These are phyloP conservation scores for Acanthochlamys bracteata DNA, from an alignment of 106 monocot genomes.

Conservation along the genomic window DNA sequence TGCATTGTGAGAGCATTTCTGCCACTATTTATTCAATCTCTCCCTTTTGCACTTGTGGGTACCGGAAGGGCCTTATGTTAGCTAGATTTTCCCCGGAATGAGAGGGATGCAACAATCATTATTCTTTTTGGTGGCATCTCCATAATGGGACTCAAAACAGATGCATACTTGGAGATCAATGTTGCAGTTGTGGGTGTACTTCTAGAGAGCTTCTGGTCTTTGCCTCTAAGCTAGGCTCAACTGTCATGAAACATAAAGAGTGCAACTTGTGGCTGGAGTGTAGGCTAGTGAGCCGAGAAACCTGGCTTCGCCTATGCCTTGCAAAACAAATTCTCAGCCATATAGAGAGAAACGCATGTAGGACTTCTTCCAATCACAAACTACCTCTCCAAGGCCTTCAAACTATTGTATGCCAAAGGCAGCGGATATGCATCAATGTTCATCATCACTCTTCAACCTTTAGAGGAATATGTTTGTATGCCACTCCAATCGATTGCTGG, in stretches of 20 bases:
- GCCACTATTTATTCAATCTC: background rate
- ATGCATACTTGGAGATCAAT: too few species aligned
- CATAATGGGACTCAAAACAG: too few species aligned
- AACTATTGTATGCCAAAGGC: background rate
- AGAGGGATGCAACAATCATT: background rate
- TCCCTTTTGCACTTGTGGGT: background rate
- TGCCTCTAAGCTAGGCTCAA: too few species aligned
- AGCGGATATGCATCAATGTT: background rate
- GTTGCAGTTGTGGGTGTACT: too few species aligned
- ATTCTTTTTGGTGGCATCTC: too few species aligned
- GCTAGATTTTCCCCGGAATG: background rate
- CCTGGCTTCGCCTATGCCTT: background rate
- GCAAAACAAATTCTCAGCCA: background rate
- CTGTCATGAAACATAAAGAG: too few species aligned
- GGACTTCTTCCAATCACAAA: background rate
- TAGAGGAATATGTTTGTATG: background rate
- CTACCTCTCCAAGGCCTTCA: background rate
- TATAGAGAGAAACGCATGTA: background rate
- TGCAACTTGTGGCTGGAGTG: background rate
- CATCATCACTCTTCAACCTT: background rate
- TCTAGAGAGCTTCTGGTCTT: too few species aligned
- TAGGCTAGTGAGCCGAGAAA: background rate
- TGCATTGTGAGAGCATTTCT: background rate
- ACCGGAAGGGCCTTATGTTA: background rate
- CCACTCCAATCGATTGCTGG: background rate